Evolutionary conservation across 2,329 filamentous ascomycete genomes (phyloP), one percentile per base, ranked within the genome.

Genomic region (Ophiobolus disseminans): DNA sequence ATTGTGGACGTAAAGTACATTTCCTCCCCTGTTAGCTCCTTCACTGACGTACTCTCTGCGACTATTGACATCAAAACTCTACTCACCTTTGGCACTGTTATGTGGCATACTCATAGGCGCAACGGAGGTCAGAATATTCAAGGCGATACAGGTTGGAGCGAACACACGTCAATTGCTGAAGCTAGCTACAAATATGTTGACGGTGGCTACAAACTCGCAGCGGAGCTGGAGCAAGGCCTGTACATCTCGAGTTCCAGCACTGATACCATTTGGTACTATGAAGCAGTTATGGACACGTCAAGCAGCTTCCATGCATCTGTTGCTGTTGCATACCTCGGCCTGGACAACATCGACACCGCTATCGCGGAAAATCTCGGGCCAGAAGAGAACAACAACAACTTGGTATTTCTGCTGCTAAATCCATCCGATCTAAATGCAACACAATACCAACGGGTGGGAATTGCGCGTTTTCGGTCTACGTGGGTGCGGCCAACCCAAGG

Each of bases 11-110:
- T 32, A 14, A 7, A 7, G 30, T 32, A 14, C 13, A 14, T 7
- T 7, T 14, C 30, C 8, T 32, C n/a, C 3, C 30, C 9, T 10
- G 30, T 32, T 14, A 32, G 16, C n/a, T 14, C 30, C 16, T 32
- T 32, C 30, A 14, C 30, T 8, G 30, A 32, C n/a, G 30, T 32
- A 14, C 30, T 32, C n/a, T 32, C 30, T 11, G 30, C 30, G 7
- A 14, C 30, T 7, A 32, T 32, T 7, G 7, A 3, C n/a, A n/a
- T 32, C 10, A 4, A 6, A 32, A 32, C 30, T 6, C 16, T 32
- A 14, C 8, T 14, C 10, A 10, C 3, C 10, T 2, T 14, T 49
- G 62, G 55, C 39, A 55, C 46, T 31, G 41, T 49, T 34, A 50
- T 58, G 26, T 52, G 58, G 9, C 25, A 64, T 23, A 17, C 37